Percentiles rank a stretch among this genome's conserved stretches.
Conservation (phyloP, 352 stramenopile genomes). For the Globisporangium radiosum region DNA sequence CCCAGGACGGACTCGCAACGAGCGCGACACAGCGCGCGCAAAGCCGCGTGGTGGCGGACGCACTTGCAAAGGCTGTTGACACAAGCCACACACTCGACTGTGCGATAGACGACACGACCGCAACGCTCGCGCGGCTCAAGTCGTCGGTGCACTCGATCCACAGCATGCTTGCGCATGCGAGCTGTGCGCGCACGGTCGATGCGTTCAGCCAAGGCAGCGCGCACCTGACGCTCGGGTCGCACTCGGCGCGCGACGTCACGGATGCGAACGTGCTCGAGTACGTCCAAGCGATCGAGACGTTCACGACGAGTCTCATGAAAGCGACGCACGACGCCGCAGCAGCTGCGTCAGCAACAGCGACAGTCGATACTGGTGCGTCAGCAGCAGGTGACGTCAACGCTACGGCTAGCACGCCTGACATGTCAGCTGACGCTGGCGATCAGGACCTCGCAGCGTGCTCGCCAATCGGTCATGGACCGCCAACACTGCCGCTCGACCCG, state of each 20-base stretch:
- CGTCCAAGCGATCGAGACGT: slow-evolving; percentile 71
- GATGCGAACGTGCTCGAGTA: slow-evolving; percentile 71
- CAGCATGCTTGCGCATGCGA: slow-evolving; percentile 55
- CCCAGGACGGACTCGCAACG: slow-evolving; percentile 56
- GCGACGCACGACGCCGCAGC: slow-evolving; percentile 25
- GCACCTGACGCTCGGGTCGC: slow-evolving; percentile 16
- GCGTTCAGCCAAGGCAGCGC: slow-evolving; percentile 21
- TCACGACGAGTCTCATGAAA: slow-evolving; percentile 49
- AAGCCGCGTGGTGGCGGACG: slow-evolving; percentile 29
- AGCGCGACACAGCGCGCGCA: slow-evolving; percentile 52
- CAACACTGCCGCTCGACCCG: slow-evolving; percentile 44
- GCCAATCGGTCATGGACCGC: slow-evolving; percentile 40
- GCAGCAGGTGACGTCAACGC: neutral
- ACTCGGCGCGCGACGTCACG: slow-evolving; percentile 39
- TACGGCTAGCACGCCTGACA: too few species aligned
- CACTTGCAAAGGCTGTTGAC: slow-evolving; percentile 30
- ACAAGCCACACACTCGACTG: slow-evolving; percentile 39
- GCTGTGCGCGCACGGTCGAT: slow-evolving; percentile 33
- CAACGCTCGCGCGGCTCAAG: slow-evolving; percentile 50
- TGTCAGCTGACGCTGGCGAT: too few species aligned
- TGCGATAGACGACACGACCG: slow-evolving; percentile 52
- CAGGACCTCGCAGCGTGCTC: slow-evolving; percentile 2
- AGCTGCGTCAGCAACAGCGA: neutral
- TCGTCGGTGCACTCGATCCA: slow-evolving; percentile 68
- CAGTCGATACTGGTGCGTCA: neutral